Percentiles rank a stretch among this genome's conserved stretches.
phyloP scores from a whole-genome alignment of 257 asterid species.

The Solanum neorickii region DNA sequence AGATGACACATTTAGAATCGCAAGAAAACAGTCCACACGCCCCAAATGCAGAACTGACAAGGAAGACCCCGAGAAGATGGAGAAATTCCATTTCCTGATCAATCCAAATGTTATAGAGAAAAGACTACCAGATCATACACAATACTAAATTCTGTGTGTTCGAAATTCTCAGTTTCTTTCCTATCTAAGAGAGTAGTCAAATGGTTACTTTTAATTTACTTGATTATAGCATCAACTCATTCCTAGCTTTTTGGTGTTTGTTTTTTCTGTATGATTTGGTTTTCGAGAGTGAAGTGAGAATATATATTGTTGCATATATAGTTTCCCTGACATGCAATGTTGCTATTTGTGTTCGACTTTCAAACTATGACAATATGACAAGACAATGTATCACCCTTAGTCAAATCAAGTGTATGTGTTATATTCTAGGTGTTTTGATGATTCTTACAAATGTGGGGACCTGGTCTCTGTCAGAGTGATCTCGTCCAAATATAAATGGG shows the following conservation, averaged over 20 bases:
- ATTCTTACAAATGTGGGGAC: no score
- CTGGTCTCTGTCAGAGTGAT: no score
- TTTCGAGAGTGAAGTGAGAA: neutral
- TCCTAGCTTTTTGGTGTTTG: neutral
- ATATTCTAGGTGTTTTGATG: no score
- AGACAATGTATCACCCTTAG: neutral
- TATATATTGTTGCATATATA: neutral
- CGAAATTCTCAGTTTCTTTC: neutral
- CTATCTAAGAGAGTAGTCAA: neutral
- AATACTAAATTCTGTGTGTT: neutral
- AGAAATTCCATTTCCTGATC: constrained; percentile 73
- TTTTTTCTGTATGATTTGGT: neutral
- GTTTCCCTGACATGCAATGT: neutral
- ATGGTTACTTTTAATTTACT: neutral
- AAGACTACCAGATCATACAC: neutral
- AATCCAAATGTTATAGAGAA: constrained; percentile 2
- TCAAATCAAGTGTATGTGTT: neutral
- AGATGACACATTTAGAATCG: constrained; percentile 27
- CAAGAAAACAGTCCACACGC: constrained; percentile 25
- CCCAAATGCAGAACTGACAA: constrained; percentile 23
- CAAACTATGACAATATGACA: neutral
- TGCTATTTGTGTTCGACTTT: neutral
- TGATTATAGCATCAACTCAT: neutral
- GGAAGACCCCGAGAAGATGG: constrained; percentile 70
- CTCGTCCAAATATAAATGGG: no score